Evolutionary conservation across 768 basidiomycete species (phyloP), one percentile per base, ranked within the genome.

Genomic region (Tremella yokohamensis): DNA sequence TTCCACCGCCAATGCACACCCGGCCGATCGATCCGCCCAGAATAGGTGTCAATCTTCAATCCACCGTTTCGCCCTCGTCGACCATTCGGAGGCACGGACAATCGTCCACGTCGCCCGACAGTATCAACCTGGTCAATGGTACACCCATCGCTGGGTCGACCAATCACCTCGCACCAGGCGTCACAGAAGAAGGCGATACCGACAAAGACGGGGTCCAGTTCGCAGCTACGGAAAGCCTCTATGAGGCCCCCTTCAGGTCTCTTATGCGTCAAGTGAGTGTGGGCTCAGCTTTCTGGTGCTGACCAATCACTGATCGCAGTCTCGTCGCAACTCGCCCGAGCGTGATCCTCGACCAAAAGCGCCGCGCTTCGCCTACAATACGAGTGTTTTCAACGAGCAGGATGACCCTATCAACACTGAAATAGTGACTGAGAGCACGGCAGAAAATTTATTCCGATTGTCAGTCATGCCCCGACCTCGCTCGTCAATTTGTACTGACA

Each of bases 171-270:
- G 8, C n/a, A 26, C 8, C 52, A 59, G 15, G 64, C 52, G 29
- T 34, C 29, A 4, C 4, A 34, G 29, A 34, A 11, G 29, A 4
- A 6, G 29, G 6, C 11, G 29, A 34, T 4, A 11, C 11, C 29
- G 29, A 66, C 34, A 63, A 66, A 18, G 58, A 61, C 13, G 65
- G 58, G 40, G 64, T 63, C 40, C 50, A 64, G 34, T 38, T 69
- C 34, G 64, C 61, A 7, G 54, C 66, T 18, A 64, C 54, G 13
- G 58, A 65, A 20, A 58, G 54, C 1, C 50, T 48, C 16, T 71
- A 63, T 49, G 66, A 65, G 12, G 56, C 69, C 11, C 69, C 69
- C 0, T 71, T 71, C 63, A 65, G 66, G 49, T 57, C 69, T n/a
- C 48, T 69, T 34, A 52, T 63, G 12, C 61, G 65, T 45, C 64